Conservation (phyloP, 2,329 filamentous ascomycete species). For the Colletotrichum brevisporum region DNA sequence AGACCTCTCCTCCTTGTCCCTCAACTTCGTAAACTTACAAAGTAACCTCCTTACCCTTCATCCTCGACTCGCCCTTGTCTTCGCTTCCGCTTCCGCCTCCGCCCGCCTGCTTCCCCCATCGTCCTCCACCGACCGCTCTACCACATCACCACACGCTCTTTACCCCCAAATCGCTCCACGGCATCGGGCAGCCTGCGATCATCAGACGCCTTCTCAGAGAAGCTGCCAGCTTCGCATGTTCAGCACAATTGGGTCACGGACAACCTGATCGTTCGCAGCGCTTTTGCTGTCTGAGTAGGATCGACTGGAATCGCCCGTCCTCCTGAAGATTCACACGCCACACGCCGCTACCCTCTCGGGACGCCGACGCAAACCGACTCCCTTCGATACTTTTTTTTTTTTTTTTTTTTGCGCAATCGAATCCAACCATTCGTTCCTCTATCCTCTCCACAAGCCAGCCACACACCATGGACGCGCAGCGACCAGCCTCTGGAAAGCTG, state of each 20-base stretch:
- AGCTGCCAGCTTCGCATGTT: slow-evolving; percentile 31
- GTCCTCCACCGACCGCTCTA: neutral
- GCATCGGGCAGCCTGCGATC: slow-evolving; percentile 11
- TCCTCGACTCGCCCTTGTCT: slow-evolving; percentile 5
- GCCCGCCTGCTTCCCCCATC: neutral
- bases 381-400: neutral
- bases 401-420: neutral
- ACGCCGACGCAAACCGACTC: neutral
- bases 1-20: slow-evolving; percentile 33
- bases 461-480: slow-evolving; percentile 33
- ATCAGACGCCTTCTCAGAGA: slow-evolving; percentile 19
- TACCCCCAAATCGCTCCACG: slow-evolving; percentile 2
- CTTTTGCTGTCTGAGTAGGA: neutral
- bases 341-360: neutral
- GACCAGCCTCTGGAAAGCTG: slow-evolving; percentile 57
- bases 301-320: neutral
- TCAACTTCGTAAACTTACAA: slow-evolving; percentile 24
- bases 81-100: slow-evolving; percentile 2
- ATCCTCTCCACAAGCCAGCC: neutral
- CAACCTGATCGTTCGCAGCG: slow-evolving; percentile 29
- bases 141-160: slow-evolving; percentile 25
- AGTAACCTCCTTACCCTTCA: neutral
- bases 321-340: neutral
- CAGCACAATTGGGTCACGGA: slow-evolving; percentile 15
- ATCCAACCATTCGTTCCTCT: neutral